phyloP scores from a whole-genome alignment of 2,329 filamentous ascomycete genomes.

The Aspergillus piperis region DNA sequence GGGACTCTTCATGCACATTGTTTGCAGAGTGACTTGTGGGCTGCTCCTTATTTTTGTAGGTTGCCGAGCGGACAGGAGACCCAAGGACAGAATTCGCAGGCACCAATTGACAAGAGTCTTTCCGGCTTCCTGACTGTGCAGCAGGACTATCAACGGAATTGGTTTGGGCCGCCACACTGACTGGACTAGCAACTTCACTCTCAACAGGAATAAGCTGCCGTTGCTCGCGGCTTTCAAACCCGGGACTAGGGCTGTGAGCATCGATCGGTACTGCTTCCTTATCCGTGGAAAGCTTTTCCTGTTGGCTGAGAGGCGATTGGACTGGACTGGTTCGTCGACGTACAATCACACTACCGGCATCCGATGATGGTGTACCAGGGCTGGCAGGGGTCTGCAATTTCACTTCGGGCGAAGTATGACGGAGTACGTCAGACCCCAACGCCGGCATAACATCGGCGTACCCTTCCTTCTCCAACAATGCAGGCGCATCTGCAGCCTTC shows the following conservation, averaged over 20 bases:
- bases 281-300: too few relatives aligned
- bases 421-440: background rate
- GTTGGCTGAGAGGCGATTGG: background rate
- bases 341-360: conserved; percentile 9
- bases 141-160: background rate
- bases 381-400: background rate
- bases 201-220: background rate
- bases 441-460: background rate
- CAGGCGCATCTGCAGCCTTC: background rate
- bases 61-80: background rate
- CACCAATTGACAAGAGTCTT: background rate
- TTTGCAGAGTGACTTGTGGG: background rate
- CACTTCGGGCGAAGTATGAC: background rate
- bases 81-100: background rate
- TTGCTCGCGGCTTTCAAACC: background rate
- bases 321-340: background rate
- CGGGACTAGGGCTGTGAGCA: background rate
- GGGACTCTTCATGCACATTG: conserved; percentile 7
- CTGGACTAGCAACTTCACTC: background rate
- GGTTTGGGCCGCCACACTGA: background rate
- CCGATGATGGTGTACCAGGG: conserved; percentile 3
- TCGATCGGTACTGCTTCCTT: background rate
- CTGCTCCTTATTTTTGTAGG: background rate
- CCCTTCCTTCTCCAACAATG: background rate
- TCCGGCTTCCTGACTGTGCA: background rate